These are phyloP conservation scores for Mesotaenium endlicherianum DNA, from an alignment of 139 green algal genomes.

Conservation along the genomic window DNA sequence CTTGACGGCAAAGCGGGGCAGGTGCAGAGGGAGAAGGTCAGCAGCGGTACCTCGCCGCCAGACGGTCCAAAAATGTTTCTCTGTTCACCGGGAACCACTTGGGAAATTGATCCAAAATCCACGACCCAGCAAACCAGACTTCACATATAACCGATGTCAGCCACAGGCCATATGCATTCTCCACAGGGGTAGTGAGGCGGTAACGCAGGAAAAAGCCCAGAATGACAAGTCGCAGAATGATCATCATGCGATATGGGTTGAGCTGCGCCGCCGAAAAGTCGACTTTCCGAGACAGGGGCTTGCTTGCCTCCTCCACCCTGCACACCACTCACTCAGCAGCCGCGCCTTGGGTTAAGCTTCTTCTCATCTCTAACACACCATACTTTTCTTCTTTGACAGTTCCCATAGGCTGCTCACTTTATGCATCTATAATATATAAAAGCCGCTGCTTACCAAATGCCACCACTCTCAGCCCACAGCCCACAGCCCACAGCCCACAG, in stretches of 20 bases:
- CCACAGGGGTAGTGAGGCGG: constrained; percentile 23
- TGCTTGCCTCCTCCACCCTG: constrained; percentile 24
- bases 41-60: constrained; percentile 33
- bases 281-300: constrained; percentile 38
- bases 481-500: too few species aligned
- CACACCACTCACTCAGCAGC: too few species aligned
- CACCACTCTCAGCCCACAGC: too few species aligned
- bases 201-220: constrained; percentile 30
- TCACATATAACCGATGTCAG: constrained; percentile 39
- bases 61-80: constrained; percentile 38
- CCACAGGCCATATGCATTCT: constrained; percentile 27
- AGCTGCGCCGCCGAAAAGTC: constrained; percentile 20
- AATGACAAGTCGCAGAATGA: constrained; percentile 35
- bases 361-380: too few species aligned
- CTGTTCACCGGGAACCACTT: constrained; percentile 43
- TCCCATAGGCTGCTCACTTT: too few species aligned
- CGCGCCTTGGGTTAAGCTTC: too few species aligned
- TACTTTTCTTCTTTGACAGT: too few species aligned
- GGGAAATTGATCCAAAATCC: constrained; percentile 48
- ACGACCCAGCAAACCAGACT: constrained; percentile 49
- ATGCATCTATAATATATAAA: too few species aligned
- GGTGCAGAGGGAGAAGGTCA: too few species aligned
- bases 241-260: constrained; percentile 30
- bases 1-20: too few species aligned
- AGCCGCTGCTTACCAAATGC: too few species aligned